Percentiles rank a stretch among this genome's conserved stretches.
These are phyloP conservation scores for Diaporthe humulicola DNA, from an alignment of 2,329 filamentous ascomycete species.

Conservation along the genomic window DNA sequence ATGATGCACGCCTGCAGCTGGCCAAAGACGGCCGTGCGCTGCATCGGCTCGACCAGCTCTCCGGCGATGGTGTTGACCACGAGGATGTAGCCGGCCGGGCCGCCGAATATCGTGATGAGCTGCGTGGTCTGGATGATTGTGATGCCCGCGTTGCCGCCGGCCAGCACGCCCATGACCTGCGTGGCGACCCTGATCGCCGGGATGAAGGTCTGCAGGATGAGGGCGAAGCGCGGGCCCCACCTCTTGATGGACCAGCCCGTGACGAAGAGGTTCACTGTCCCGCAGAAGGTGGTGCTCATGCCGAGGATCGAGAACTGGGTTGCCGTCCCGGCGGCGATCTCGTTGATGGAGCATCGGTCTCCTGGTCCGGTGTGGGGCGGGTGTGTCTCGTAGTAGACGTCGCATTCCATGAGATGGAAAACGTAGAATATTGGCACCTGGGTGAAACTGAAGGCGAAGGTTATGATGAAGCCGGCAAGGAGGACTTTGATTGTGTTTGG, in stretches of 20 bases:
- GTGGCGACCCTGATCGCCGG: conserved; percentile 73
- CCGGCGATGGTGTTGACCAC: conserved; percentile 77
- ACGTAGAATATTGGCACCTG: conserved; percentile 65
- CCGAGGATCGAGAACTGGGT: conserved; percentile 74
- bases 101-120: conserved; percentile 76
- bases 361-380: conserved; percentile 60
- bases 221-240: conserved; percentile 72
- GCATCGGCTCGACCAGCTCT: conserved; percentile 71
- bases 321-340: conserved; percentile 75
- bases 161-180: conserved; percentile 74
- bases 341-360: conserved; percentile 70
- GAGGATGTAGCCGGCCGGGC: conserved; percentile 77
- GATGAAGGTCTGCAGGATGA: conserved; percentile 74
- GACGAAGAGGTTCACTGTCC: conserved; percentile 74
- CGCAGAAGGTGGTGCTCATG: conserved; percentile 75
- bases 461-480: conserved; percentile 39
- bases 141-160: conserved; percentile 74
- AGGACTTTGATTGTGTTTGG: conserved; percentile 40
- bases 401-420: conserved; percentile 80
- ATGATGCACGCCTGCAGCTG: conserved; percentile 76
- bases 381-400: conserved; percentile 74
- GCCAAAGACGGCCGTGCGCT: conserved; percentile 75
- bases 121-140: conserved; percentile 77
- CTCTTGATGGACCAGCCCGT: conserved; percentile 76
- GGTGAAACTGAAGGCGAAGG: conserved; percentile 39